Evolutionary conservation across 805 yeast genomes (phyloP), one percentile per base, ranked within the genome.

Genomic region (Suhomyces emberorum): DNA sequence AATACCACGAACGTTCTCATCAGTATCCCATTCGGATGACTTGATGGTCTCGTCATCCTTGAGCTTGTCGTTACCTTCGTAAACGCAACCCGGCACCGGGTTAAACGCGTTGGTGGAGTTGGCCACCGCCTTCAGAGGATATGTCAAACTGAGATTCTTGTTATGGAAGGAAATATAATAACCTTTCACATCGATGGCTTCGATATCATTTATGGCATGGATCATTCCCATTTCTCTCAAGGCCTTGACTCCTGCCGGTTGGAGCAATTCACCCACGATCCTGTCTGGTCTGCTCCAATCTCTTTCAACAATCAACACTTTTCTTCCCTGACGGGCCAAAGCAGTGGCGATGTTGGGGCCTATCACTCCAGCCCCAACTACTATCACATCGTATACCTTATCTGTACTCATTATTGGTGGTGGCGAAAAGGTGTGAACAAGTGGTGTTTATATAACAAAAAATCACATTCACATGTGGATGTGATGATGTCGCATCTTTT

Each of bases 291-390:
- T 83, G 15, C 77, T 60, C 87, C 96, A 86, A 55, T 88, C 96
- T 44, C 96, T 75, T 57, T 93, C 99, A 12, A 83, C 69, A 15
- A 83, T 71, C 35, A 83, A 60, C 6, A 93, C 97, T 34, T 74
- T 72, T 47, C 95, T 74, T 21, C 98, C 98, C 53, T 86, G 95
- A 49, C 91, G 74, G 1, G 96, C 98, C 37, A 93, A 65, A 3
- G 85, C 88, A 1, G 88, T 83, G 29, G 97, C 97, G 14, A 91
- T 72, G 38, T 91, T 81, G 2, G 98, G 96, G 1, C 99, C 98
- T 16, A 88, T 82, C 15, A 91, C 95, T 38, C 98, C 98, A n/a
- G 98, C 97, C n/a, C 98, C 98, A 26, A 93, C 79, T 17, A 93
- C 83, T 28, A 91, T 80, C 34, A 82, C 91, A 54, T 93, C 98